A percentile compares a stretch with the other conserved stretches of the same genome.
Conservation (phyloP, 768 basidiomycete species). For the Crucibulum laeve region DNA sequence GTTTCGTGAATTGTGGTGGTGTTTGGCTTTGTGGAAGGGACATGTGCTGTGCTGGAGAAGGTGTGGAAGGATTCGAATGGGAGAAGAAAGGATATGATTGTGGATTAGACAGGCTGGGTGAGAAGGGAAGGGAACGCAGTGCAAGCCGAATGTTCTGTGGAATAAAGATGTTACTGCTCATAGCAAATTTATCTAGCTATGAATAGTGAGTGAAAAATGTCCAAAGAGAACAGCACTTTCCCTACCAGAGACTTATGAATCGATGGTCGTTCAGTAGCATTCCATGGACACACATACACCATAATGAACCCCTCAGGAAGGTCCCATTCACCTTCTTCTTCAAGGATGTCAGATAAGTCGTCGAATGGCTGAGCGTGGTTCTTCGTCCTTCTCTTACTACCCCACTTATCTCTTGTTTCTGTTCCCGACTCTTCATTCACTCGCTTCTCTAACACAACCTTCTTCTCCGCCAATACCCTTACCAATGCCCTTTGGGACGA, state of each 20-base stretch:
- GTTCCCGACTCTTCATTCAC: conserved; percentile 8
- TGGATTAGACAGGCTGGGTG: conserved; percentile 11
- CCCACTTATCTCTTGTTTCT: conserved; percentile 10
- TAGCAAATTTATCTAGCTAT: conserved; percentile 75
- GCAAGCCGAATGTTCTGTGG: conserved; percentile 36
- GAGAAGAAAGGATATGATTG: conserved; percentile 14
- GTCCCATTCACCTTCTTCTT: conserved; percentile 39
- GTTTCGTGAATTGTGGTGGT: conserved; percentile 18
- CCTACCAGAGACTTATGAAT: conserved; percentile 66
- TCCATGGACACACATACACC: conserved; percentile 67
- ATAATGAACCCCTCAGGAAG: conserved; percentile 68
- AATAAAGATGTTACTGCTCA: conserved; percentile 62
- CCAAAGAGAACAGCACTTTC: neutral
- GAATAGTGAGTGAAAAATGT: conserved; percentile 4
- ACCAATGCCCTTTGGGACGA: conserved; percentile 56
- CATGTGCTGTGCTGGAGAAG: conserved; percentile 17
- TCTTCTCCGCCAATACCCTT: conserved; percentile 45
- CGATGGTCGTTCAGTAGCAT: conserved; percentile 59
- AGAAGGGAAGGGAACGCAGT: conserved; percentile 25
- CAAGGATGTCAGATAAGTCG: conserved; percentile 26
- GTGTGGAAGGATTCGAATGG: conserved; percentile 22
- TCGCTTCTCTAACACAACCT: conserved; percentile 40
- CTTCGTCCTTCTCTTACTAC: neutral
- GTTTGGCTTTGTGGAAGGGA: conserved; percentile 21
- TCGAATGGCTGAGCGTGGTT: too few species aligned